Evolutionary conservation across 805 yeast species (phyloP).

Genomic region (Saturnispora silvae): DNA sequence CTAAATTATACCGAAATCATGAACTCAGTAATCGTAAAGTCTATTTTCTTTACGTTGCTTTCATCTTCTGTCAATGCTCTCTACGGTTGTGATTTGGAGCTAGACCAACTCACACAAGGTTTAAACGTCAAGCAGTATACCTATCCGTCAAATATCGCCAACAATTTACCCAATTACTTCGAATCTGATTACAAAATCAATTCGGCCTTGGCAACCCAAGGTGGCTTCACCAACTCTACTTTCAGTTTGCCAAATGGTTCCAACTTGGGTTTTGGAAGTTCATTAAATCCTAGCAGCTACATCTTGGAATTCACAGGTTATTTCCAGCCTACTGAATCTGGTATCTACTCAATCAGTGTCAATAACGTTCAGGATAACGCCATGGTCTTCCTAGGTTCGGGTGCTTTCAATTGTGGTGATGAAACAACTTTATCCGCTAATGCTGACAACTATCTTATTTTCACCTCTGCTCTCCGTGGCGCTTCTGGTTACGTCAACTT

Average conservation of each 20-base stretch:
- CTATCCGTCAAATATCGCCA: not conserved
- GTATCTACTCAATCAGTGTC: constrained; percentile 20
- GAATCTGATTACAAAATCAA: not conserved
- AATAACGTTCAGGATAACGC: constrained; percentile 23
- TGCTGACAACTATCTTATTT: not conserved
- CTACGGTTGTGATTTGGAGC: constrained; percentile 1
- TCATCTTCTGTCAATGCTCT: not conserved
- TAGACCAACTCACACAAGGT: not conserved
- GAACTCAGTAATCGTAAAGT: not conserved
- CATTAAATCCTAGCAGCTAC: constrained; percentile 3
- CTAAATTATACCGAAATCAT: not conserved
- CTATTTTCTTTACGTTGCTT: not conserved
- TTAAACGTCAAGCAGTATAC: not conserved
- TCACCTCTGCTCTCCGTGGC: not conserved
- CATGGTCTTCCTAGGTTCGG: constrained; percentile 24
- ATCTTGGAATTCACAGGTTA: constrained; percentile 15
- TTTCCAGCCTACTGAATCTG: constrained; percentile 20
- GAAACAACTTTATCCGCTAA: not conserved
- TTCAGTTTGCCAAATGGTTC: not conserved
- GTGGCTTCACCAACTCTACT: not conserved
- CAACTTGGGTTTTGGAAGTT: not conserved
- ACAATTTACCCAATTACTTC: not conserved
- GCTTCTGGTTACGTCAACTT: constrained; percentile 17
- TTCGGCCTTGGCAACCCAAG: not conserved
- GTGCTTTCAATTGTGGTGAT: constrained; percentile 28